Percentiles rank a stretch among this genome's conserved stretches.
phyloP scores from a whole-genome alignment of 768 basidiomycete species.

The Rhodotorula sphaerocarpa region DNA sequence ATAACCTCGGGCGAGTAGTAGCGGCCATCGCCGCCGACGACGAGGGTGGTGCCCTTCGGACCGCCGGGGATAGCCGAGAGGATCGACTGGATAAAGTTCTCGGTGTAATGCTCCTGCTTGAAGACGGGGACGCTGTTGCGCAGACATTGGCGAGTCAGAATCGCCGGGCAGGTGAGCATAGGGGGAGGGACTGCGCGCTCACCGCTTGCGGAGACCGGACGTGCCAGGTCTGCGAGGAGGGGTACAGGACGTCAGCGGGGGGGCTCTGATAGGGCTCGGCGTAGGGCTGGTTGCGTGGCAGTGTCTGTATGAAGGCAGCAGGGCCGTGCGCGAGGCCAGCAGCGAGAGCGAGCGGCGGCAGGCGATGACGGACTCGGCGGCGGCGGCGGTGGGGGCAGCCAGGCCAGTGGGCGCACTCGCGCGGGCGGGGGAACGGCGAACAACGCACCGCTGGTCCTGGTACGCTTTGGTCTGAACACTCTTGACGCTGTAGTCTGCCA shows the following conservation, averaged over 20 bases:
- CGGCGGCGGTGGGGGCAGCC: not conserved
- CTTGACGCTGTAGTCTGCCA: constrained; percentile 22
- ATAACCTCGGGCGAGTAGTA: constrained; percentile 70
- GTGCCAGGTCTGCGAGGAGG: constrained; percentile 72
- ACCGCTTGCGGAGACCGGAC: constrained; percentile 94
- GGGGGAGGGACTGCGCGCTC: constrained; percentile 28
- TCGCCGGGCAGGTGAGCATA: not conserved
- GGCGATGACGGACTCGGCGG: not conserved
- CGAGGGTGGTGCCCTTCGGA: constrained; percentile 55
- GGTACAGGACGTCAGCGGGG: not conserved
- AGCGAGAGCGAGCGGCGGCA: not conserved
- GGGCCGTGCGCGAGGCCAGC: too few species aligned
- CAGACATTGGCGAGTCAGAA: not conserved
- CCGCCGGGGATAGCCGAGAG: constrained; percentile 73
- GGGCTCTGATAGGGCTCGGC: too few species aligned
- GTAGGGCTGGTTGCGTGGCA: too few species aligned
- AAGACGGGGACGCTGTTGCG: constrained; percentile 81
- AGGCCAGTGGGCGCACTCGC: not conserved
- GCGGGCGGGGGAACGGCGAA: not conserved
- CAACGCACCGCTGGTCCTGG: constrained; percentile 30
- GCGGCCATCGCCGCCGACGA: constrained; percentile 95
- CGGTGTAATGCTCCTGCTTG: constrained; percentile 98
- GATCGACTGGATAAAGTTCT: constrained; percentile 95
- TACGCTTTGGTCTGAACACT: constrained; percentile 30
- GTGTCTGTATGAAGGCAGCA: too few species aligned